Percentiles rank a stretch among this genome's conserved stretches.
Conservation (phyloP, 2,329 filamentous ascomycete genomes). For the Trichoderma sp. region DNA sequence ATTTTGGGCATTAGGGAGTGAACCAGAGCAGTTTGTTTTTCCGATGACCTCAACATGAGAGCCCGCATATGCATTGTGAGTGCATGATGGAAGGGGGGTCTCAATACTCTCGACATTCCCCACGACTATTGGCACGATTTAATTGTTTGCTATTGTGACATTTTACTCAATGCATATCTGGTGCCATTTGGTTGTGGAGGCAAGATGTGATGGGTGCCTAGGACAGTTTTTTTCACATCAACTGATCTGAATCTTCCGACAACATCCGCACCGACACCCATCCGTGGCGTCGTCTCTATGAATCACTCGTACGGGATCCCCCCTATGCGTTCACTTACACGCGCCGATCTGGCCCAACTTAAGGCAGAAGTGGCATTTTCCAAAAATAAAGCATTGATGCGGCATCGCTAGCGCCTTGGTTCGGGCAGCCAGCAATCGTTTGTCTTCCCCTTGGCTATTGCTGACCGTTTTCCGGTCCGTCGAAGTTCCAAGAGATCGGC, state of each 20-base stretch:
- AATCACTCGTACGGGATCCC: not conserved
- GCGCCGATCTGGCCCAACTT: not conserved
- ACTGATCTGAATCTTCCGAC: not conserved
- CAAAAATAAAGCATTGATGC: not conserved
- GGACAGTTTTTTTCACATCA: not conserved
- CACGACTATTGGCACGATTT: not conserved
- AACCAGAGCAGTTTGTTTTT: not conserved
- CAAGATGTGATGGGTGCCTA: not conserved
- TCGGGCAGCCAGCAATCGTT: not conserved
- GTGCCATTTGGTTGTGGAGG: not conserved
- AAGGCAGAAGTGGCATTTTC: not conserved
- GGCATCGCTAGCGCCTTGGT: not conserved
- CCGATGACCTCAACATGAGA: not conserved
- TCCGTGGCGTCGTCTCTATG: not conserved
- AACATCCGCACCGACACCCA: not conserved
- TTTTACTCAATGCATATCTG: not conserved
- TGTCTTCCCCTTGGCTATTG: not conserved
- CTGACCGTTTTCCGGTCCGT: not conserved
- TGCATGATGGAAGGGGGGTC: not conserved
- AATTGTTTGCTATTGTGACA: constrained; percentile 6
- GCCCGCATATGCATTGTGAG: not conserved
- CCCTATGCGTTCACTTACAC: not conserved
- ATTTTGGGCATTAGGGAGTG: not conserved
- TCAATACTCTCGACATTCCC: not conserved
- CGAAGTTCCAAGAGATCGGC: not conserved